Base-by-base conservation (phyloP, 75 land plant species). In the Larix kaempferi region DNA sequence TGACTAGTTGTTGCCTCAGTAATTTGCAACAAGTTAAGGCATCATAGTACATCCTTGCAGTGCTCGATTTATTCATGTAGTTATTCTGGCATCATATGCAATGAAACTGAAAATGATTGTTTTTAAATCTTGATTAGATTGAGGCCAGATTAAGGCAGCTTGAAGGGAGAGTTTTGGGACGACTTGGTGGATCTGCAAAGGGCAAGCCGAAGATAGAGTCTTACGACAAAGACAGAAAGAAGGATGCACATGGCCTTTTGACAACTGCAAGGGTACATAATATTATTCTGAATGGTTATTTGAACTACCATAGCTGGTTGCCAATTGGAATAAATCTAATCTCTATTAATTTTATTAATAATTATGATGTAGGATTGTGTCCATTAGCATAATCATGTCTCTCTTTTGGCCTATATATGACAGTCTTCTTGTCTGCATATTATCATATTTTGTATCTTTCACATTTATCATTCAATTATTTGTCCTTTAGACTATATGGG, bases 161-260 rank as follows among this genome's bases (percentile, higher is more conserved):
- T 27, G 99, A 97, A 76, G 98, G 98, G 11, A 88, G 87, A 78
- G 92, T 88, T 37, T 61, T 97, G 73, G 89, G 95, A 63, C 89
- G 86, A 49, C 84, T 86, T 74, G 92, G 92, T 82, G 92, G 95
- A 2, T 94, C 93, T 59, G 83, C 88, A 12, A 97, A 94, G 78
- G 95, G 94, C 59, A 94, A 92, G 73, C 94, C 91, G 2, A 94
- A 91, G 82, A 91, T 97, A 22, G 93, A 97, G 78, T 74, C 81
- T 25, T 97, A 97, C 80, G 93, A 94, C 73, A 89, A 93, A 82
- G 95, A 94, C 21, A 73, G 93, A 44, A 97, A 94, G 86, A 83
- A 82, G 77, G 95, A 86, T 19, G 58, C 95, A 33, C 91, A 92
- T 2, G 99, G 86, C 5, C 79, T 94, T 60, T 82, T 94, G 16